Evolutionary conservation across 805 yeast species (phyloP).

Genomic region (Lachancea cidri): DNA sequence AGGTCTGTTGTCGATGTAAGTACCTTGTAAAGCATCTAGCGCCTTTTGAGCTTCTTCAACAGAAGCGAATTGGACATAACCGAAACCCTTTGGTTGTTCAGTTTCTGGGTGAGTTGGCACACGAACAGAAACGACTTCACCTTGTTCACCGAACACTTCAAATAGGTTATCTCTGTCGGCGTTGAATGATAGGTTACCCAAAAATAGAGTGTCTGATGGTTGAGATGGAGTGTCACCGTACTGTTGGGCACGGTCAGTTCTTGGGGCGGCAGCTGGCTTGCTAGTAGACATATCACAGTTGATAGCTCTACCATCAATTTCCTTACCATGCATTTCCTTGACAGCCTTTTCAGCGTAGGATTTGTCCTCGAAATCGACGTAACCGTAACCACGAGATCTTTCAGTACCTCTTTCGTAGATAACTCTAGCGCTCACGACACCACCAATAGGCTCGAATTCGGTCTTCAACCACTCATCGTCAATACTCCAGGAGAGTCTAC

Average conservation of each 20-base stretch:
- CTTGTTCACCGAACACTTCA: conserved; percentile 69
- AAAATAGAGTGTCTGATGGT: conserved; percentile 93
- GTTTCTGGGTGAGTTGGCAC: conserved; percentile 98
- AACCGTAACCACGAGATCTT: conserved; percentile 95
- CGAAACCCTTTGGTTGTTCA: conserved; percentile 98
- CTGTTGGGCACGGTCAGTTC: conserved; percentile 75
- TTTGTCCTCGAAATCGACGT: conserved; percentile 84
- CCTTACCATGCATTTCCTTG: conserved; percentile 80
- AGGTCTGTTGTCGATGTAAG: conserved; percentile 86
- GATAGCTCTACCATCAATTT: conserved; percentile 95
- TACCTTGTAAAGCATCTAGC: conserved; percentile 80
- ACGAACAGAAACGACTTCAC: conserved; percentile 83
- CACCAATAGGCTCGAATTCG: conserved; percentile 80
- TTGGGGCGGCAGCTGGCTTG: conserved; percentile 58
- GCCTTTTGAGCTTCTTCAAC: conserved; percentile 91
- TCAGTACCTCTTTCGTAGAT: conserved; percentile 89
- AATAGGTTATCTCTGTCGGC: conserved; percentile 76
- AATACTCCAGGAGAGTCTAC: conserved; percentile 94
- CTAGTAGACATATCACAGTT: conserved; percentile 89
- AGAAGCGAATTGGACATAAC: conserved; percentile 86
- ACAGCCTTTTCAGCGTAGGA: conserved; percentile 83
- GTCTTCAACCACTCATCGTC: conserved; percentile 91
- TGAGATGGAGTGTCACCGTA: conserved; percentile 87
- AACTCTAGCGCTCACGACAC: conserved; percentile 85
- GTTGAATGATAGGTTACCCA: conserved; percentile 93